Conservation (phyloP, 768 basidiomycete species). For the Tricholoma flavovirens region DNA sequence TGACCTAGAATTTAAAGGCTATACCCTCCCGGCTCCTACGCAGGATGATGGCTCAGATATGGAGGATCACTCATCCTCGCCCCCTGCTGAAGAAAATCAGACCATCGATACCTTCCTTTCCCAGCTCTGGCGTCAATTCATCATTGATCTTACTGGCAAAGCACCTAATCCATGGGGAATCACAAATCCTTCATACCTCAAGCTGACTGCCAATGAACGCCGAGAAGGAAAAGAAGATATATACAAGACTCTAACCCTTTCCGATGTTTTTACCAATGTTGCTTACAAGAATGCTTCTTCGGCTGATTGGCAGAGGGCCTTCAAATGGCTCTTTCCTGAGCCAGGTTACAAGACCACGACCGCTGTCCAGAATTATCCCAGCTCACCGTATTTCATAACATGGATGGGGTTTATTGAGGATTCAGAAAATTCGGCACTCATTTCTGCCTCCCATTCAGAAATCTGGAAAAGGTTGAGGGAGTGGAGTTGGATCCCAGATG, state of each 20-base stretch:
- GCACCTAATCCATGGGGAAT: conserved; percentile 1
- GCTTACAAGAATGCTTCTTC: not conserved
- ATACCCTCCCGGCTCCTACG: not conserved
- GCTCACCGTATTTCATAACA: not conserved
- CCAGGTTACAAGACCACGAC: not conserved
- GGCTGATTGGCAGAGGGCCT: not conserved
- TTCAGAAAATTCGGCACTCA: not conserved
- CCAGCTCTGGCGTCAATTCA: conserved; percentile 1
- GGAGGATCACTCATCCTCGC: not conserved
- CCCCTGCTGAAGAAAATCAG: not conserved
- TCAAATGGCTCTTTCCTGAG: not conserved
- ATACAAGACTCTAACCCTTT: not conserved
- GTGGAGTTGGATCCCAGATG: not conserved
- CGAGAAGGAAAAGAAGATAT: conserved; percentile 1
- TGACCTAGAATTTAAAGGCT: not conserved
- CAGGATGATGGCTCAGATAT: not conserved
- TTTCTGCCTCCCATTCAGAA: not conserved
- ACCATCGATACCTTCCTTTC: conserved; percentile 1
- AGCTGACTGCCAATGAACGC: not conserved
- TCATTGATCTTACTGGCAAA: not conserved
- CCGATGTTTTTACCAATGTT: not conserved
- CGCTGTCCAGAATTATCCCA: not conserved
- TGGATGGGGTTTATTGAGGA: not conserved
- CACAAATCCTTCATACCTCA: conserved; percentile 3
- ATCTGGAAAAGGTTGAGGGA: not conserved